phyloP scores from a whole-genome alignment of 768 basidiomycete genomes.

The Mycena vitilis region DNA sequence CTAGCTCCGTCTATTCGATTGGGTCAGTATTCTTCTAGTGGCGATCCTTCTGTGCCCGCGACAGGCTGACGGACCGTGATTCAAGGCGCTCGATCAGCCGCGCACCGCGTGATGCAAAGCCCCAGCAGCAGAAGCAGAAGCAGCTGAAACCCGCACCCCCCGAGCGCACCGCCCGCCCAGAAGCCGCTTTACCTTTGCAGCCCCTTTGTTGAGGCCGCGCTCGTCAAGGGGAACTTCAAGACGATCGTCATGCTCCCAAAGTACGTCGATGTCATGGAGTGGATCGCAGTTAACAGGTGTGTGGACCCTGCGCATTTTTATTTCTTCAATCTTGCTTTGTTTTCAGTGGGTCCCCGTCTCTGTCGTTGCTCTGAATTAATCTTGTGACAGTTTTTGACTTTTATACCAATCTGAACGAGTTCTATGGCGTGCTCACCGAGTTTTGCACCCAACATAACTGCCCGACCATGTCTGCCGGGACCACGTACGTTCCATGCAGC shows the following conservation, averaged over 20 bases:
- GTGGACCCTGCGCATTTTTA: slow-evolving; percentile 44
- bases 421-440: slow-evolving; percentile 95
- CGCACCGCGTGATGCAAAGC: slow-evolving; percentile 74
- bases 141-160: slow-evolving; percentile 55
- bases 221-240: slow-evolving; percentile 98
- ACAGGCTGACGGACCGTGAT: slow-evolving; percentile 14
- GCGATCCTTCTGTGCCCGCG: slow-evolving; percentile 4
- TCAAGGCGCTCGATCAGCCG: slow-evolving; percentile 81
- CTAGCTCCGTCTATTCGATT: slow-evolving; percentile 83
- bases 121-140: slow-evolving; percentile 49
- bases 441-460: slow-evolving; percentile 93
- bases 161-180: slow-evolving; percentile 40
- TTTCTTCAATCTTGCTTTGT: slow-evolving; percentile 48
- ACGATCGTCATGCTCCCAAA: slow-evolving; percentile 96
- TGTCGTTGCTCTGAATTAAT: slow-evolving; percentile 7
- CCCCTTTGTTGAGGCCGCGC: slow-evolving; percentile 95
- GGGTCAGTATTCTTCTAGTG: slow-evolving; percentile 66
- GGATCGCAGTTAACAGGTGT: slow-evolving; percentile 74
- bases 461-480: slow-evolving; percentile 93
- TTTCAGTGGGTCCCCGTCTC: slow-evolving; percentile 60
- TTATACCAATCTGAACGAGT: slow-evolving; percentile 96
- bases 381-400: slow-evolving; percentile 90
- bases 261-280: slow-evolving; percentile 98
- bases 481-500: slow-evolving; percentile 65
- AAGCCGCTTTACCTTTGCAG: slow-evolving; percentile 92